Conservation (phyloP, 2,329 filamentous ascomycete species). For the Cladosporium cucumerinum region DNA sequence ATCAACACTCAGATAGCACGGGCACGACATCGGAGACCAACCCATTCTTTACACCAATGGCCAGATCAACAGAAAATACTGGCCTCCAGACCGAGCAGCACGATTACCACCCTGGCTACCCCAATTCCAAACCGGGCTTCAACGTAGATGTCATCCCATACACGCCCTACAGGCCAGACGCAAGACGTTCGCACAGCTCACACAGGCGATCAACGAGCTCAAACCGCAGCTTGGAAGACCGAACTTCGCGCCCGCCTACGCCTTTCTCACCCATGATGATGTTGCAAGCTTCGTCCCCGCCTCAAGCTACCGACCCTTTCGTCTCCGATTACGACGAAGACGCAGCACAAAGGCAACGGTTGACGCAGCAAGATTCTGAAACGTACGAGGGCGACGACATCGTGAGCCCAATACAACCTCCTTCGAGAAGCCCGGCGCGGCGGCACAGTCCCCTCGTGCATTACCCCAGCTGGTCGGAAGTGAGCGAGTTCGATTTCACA, state of each 20-base stretch:
- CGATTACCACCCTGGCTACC: conserved; percentile 15
- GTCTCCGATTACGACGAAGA: conserved; percentile 15
- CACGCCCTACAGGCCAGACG: background rate
- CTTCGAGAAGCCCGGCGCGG: conserved; percentile 4
- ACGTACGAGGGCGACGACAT: conserved; percentile 10
- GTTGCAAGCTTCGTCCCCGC: conserved; percentile 8
- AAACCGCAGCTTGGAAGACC: background rate
- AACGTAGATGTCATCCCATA: background rate
- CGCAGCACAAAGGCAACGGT: background rate
- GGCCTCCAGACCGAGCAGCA: background rate
- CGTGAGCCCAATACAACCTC: conserved; percentile 16
- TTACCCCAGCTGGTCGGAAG: conserved; percentile 18
- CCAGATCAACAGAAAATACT: background rate
- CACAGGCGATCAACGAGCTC: conserved; percentile 4
- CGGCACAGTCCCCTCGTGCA: conserved; percentile 17
- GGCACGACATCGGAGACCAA: conserved; percentile 5
- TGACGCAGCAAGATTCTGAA: conserved; percentile 1
- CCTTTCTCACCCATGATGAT: conserved; percentile 19
- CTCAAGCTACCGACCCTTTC: conserved; percentile 13
- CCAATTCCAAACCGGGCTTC: background rate
- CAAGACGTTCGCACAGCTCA: conserved; percentile 13
- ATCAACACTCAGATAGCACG: background rate
- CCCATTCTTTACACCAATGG: conserved; percentile 8
- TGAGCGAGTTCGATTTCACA: conserved; percentile 18
- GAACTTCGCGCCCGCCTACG: conserved; percentile 12